A percentile compares a stretch with the other conserved stretches of the same genome.
Conservation (phyloP, 768 basidiomycete species). For the Krasilnikovozyma curviuscula region DNA sequence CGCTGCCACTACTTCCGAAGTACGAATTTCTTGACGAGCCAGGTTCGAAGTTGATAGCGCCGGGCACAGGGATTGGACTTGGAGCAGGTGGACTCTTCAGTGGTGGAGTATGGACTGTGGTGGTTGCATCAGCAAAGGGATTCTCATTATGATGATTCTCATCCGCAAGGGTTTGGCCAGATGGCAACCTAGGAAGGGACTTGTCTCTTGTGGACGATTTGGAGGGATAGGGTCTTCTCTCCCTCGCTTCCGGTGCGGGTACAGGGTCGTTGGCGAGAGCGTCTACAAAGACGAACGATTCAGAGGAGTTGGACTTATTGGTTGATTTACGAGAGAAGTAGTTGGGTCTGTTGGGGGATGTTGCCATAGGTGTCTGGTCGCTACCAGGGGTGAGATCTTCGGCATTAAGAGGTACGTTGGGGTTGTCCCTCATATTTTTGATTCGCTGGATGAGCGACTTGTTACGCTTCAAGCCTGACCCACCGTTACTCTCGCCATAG, state of each 20-base stretch:
- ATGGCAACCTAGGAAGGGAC: constrained; percentile 2
- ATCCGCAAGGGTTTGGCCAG: too few species aligned
- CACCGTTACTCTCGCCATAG: constrained; percentile 14
- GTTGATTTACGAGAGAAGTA: neutral
- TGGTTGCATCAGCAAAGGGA: too few species aligned
- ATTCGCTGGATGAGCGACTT: constrained; percentile 76
- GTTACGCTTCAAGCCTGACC: constrained; percentile 39
- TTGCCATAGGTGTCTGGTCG: neutral
- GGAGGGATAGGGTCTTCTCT: neutral
- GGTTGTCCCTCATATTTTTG: constrained; percentile 43
- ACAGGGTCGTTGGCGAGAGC: neutral
- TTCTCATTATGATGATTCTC: too few species aligned
- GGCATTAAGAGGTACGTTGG: constrained; percentile 7
- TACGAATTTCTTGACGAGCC: too few species aligned
- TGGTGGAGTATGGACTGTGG: too few species aligned
- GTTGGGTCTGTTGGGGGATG: neutral
- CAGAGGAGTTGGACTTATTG: neutral
- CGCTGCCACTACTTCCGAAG: too few species aligned
- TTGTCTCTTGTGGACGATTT: neutral
- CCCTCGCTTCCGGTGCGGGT: too few species aligned
- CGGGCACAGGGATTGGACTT: too few species aligned
- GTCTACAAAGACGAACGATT: neutral
- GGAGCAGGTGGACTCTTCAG: too few species aligned
- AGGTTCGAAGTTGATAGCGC: too few species aligned
- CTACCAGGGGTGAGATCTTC: neutral